These are phyloP conservation scores for Talaromyces islandicus DNA, from an alignment of 2,329 filamentous ascomycete genomes.

Conservation along the genomic window DNA sequence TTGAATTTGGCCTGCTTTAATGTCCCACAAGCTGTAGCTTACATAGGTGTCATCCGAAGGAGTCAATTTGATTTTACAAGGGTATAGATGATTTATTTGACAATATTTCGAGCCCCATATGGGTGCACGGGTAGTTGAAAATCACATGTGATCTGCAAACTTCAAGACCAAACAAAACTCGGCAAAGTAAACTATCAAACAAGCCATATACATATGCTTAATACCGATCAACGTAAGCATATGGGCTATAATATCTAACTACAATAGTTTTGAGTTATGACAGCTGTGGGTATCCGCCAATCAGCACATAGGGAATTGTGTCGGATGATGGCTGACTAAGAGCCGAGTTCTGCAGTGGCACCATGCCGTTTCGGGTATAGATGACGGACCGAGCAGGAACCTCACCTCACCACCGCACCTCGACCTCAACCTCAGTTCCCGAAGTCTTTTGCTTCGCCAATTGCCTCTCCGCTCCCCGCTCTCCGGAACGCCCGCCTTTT, in stretches of 20 bases:
- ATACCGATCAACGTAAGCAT: no score
- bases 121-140: no score
- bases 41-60: no score
- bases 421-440: slow-evolving; percentile 9
- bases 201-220: no score
- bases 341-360: not conserved
- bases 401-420: slow-evolving; percentile 11
- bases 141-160: no score
- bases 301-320: not conserved
- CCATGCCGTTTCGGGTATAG: slow-evolving; percentile 5
- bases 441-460: slow-evolving; percentile 6
- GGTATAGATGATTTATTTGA: no score
- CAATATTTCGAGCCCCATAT: no score
- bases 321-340: not conserved
- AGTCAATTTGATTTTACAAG: no score
- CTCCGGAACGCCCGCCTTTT: not conserved
- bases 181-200: no score
- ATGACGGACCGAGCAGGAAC: slow-evolving; percentile 11
- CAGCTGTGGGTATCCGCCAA: not conserved
- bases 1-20: not conserved
- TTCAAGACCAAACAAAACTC: no score
- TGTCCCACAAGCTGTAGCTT: not conserved
- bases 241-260: not conserved
- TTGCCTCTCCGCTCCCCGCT: slow-evolving; percentile 8
- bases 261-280: not conserved